Evolutionary conservation across 306 rosid genomes (phyloP), one percentile per base, ranked within the genome.

Genomic region (Acmispon strigosus): DNA sequence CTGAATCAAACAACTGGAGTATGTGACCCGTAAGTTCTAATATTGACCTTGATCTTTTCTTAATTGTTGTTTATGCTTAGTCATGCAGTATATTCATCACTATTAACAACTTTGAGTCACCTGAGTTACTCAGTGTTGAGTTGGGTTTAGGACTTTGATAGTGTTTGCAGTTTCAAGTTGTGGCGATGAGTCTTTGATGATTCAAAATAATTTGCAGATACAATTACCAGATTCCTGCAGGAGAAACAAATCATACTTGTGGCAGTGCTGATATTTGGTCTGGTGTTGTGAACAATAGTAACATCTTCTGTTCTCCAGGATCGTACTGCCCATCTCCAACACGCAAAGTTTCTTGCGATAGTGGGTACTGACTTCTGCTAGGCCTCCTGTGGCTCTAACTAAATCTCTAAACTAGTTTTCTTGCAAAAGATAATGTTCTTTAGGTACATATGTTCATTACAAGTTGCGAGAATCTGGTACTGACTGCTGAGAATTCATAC

Each of bases 191-290:
- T 32, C 16, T 66, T 48, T 66, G 42, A 59, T 71, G 76, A 45
- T 57, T 66, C 11, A 6, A 42, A 77, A 34, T n/a, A 66, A 27
- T 73, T 76, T 85, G 83, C 85, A 91, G 96, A 80, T 91, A 91
- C 76, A 82, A 84, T 59, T 91, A 91, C 81, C 92, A 84, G 56
- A 69, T 80, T 60, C 97, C 97, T 43, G 76, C 86, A 9, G 96
- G 96, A 74, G 62, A 75, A 15, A 50, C 76, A 66, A 77, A 88
- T 68, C 97, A 91, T 83, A 57, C 80, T 12, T 88, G 97, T 80
- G 97, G 97, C 7, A 81, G 92, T 66, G 97, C 92, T 74, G 96
- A 91, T 79, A 68, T 85, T 56, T 91, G 97, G 97, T 62, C 83
- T 36, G 86, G 80, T 22, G 82, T 82, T 44, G 70, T 49, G 42